phyloP scores from a whole-genome alignment of 2,329 filamentous ascomycete species.

The Sclerotinia sclerotiorum region DNA sequence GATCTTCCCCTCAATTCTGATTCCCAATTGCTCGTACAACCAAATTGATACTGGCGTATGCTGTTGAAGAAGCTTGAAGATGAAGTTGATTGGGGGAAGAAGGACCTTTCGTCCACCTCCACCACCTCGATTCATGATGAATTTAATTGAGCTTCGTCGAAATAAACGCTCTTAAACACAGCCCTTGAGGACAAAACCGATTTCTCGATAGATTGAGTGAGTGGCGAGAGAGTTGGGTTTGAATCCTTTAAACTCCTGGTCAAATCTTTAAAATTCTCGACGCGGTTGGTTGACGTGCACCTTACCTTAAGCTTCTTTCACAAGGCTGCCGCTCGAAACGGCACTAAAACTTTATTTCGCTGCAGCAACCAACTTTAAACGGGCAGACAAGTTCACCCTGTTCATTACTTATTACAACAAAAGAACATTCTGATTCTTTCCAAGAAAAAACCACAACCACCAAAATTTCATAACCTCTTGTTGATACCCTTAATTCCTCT shows the following conservation, averaged over 20 bases:
- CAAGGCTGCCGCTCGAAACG: slow-evolving; percentile 19
- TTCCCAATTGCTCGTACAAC: slow-evolving; percentile 93
- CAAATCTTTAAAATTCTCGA: slow-evolving; percentile 15
- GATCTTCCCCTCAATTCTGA: slow-evolving; percentile 95
- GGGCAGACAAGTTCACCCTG: neutral
- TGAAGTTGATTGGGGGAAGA: slow-evolving; percentile 80
- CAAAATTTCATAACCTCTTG: neutral
- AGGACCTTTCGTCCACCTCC: slow-evolving; percentile 61
- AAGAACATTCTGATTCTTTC: slow-evolving; percentile 22
- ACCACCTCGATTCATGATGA: slow-evolving; percentile 41
- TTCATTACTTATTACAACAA: slow-evolving; percentile 17
- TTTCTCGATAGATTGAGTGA: neutral
- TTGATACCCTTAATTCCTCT: neutral
- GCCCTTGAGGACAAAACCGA: neutral
- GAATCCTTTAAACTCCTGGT: slow-evolving; percentile 17
- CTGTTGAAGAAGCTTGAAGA: slow-evolving; percentile 83
- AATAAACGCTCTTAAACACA: neutral
- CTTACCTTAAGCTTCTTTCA: slow-evolving; percentile 6
- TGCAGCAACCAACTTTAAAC: slow-evolving; percentile 17
- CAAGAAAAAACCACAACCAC: slow-evolving; percentile 6
- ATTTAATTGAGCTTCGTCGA: slow-evolving; percentile 12
- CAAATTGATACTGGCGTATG: slow-evolving; percentile 86
- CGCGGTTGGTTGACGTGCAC: slow-evolving; percentile 8
- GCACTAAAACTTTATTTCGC: slow-evolving; percentile 25
- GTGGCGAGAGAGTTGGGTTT: slow-evolving; percentile 16